Evolutionary conservation across 108 stramenopile species (phyloP).

Genomic region (Cyclotella atomus): DNA sequence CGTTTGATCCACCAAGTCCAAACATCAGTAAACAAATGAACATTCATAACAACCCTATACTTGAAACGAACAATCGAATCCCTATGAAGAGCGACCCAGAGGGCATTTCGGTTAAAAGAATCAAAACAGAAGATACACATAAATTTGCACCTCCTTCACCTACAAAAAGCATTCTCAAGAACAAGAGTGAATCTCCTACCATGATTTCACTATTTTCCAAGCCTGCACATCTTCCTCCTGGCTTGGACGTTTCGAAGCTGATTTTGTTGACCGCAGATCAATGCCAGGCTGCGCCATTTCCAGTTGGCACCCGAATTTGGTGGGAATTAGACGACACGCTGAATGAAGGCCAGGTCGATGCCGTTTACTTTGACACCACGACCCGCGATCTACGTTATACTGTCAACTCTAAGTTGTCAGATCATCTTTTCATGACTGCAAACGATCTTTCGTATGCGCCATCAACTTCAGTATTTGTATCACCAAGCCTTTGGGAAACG

Average conservation of each 20-base stretch:
- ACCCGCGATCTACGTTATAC: neutral
- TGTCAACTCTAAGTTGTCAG: neutral
- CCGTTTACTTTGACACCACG: neutral
- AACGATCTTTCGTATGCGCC: slow-evolving; percentile 3
- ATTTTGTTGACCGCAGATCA: neutral
- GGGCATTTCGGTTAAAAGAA: neutral
- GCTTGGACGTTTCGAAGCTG: neutral
- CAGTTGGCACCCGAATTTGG: neutral
- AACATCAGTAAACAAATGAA: no score
- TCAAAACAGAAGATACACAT: neutral
- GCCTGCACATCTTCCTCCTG: neutral
- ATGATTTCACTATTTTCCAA: neutral
- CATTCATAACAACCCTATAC: neutral
- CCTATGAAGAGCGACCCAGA: neutral
- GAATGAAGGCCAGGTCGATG: neutral
- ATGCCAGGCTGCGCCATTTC: neutral
- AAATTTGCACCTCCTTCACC: neutral
- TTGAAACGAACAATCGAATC: neutral
- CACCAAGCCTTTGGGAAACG: neutral
- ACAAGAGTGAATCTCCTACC: no score
- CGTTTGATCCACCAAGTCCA: no score
- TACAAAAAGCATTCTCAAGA: neutral
- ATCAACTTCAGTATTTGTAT: neutral
- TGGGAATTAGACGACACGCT: neutral
- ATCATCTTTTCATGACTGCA: neutral